Evolutionary conservation across 169 alveolate genomes (phyloP), one percentile per base, ranked within the genome.

Genomic region (Neospora caninum): DNA sequence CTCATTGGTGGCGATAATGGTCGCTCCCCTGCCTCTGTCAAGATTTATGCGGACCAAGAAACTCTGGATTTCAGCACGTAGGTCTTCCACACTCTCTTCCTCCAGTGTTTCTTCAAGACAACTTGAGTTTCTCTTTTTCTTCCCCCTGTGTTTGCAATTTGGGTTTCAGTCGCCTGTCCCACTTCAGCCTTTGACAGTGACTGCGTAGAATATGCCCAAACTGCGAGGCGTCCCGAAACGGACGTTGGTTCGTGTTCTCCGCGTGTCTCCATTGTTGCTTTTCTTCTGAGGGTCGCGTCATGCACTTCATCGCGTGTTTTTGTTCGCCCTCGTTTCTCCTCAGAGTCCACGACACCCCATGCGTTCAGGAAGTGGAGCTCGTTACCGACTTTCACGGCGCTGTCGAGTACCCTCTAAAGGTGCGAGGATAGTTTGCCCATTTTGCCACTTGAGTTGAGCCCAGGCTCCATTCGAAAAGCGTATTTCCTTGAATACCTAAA

Each of bases 1-100:
- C 94, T 97, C 78, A 97, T 97, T 43, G 98, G 98, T 27, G 98
- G 98, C 22, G 98, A 96, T 27, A 88, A 94, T 36, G 97, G 97
- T 18, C 94, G 83, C 22, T 96, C 96, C n/a, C 98, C 98, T 18
- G 92, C 91, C 53, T 89, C 88, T 38, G 93, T 96, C 84, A 97
- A 96, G 91, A 70, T 97, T 45, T 97, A 91, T 88, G 94, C 96
- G 18, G 96, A 97, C 93, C 92, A 95, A 67, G 98, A 97, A 78
- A 96, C 92, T 89, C 78, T 97, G 29, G 98, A 97, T 73, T 97
- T 97, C 92, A 94, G 93, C 93, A 93, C 87, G 97, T 96, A 91
- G 88, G 89, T 18, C 39, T 39, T 73, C 25, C 29, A 45, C 58
- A 31, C 34, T 41, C 38, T 16, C 25, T 88, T 13, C 38, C 49